These are phyloP conservation scores for Penicillium oxalicum DNA, from an alignment of 2,329 filamentous ascomycete species.

Conservation along the genomic window DNA sequence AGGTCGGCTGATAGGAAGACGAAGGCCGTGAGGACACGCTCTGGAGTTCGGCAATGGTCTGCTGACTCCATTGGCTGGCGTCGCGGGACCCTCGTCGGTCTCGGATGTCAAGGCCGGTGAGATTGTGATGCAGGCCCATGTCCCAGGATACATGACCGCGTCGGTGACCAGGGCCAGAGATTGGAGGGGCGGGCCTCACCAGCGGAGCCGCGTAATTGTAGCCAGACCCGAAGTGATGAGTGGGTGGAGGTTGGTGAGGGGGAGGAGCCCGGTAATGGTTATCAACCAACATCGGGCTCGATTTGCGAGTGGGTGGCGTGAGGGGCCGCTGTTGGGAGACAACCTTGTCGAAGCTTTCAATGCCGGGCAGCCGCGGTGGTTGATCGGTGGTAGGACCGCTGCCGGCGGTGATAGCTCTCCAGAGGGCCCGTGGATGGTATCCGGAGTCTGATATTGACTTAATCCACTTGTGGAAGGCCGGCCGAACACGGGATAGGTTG, in stretches of 20 bases:
- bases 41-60: constrained; percentile 39
- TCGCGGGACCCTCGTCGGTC: constrained; percentile 34
- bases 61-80: constrained; percentile 40
- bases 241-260: constrained; percentile 27
- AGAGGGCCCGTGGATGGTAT: constrained; percentile 51
- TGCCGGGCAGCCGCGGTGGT: constrained; percentile 71
- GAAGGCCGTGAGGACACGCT: constrained; percentile 33
- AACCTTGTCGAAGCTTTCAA: constrained; percentile 85
- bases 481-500: constrained; percentile 55
- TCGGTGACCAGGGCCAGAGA: constrained; percentile 41
- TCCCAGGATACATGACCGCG: constrained; percentile 46
- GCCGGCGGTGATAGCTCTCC: constrained; percentile 4
- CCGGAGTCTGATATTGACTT: constrained; percentile 67
- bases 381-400: constrained; percentile 39
- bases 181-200: constrained; percentile 36
- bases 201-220: constrained; percentile 32
- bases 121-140: constrained; percentile 40
- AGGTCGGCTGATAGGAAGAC: constrained; percentile 29
- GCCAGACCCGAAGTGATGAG: constrained; percentile 27
- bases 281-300: constrained; percentile 76
- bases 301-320: constrained; percentile 58
- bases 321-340: constrained; percentile 52
- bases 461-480: constrained; percentile 65
- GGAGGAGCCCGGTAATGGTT: constrained; percentile 33
- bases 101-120: constrained; percentile 40